Percentiles rank a stretch among this genome's conserved stretches.
Conservation (phyloP, 2,329 filamentous ascomycete genomes). For the Pleoardoris graminearum region DNA sequence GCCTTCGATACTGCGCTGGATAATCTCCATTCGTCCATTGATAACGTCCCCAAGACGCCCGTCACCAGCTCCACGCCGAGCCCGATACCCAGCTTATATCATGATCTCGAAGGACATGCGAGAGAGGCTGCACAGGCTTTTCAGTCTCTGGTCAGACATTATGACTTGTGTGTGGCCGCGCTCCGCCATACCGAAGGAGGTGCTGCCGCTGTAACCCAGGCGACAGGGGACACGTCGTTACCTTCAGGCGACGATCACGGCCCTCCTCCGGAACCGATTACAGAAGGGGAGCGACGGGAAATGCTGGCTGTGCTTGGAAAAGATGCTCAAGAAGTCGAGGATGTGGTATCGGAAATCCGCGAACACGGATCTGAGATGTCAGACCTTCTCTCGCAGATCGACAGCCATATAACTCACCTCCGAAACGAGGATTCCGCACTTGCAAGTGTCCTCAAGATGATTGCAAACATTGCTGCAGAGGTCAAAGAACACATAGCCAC, state of each 20-base stretch:
- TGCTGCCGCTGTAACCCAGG: conserved; percentile 52
- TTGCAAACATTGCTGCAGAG: conserved; percentile 69
- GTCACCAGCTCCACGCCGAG: conserved; percentile 36
- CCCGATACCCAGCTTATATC: conserved; percentile 53
- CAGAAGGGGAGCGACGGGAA: conserved; percentile 73
- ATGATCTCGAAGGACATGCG: conserved; percentile 69
- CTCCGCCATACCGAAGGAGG: conserved; percentile 81
- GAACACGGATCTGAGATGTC: conserved; percentile 80
- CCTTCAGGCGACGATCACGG: conserved; percentile 33
- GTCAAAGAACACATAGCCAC: conserved; percentile 68
- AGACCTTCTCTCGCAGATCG: conserved; percentile 64
- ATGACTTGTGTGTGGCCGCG: conserved; percentile 89
- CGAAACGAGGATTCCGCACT: conserved; percentile 61
- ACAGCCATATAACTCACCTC: conserved; percentile 63
- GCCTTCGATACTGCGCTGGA: conserved; percentile 75
- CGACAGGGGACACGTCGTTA: conserved; percentile 41
- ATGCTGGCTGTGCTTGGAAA: conserved; percentile 80
- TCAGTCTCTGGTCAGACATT: conserved; percentile 80
- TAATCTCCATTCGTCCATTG: conserved; percentile 41
- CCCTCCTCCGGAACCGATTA: conserved; percentile 69
- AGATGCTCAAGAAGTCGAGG: conserved; percentile 66
- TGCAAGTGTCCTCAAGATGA: conserved; percentile 63
- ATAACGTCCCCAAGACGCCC: conserved; percentile 37
- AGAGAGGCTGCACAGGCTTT: conserved; percentile 81
- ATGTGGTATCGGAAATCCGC: conserved; percentile 69